Conservation (phyloP, 768 basidiomycete species). For the Pleurotus citrinopileatus region DNA sequence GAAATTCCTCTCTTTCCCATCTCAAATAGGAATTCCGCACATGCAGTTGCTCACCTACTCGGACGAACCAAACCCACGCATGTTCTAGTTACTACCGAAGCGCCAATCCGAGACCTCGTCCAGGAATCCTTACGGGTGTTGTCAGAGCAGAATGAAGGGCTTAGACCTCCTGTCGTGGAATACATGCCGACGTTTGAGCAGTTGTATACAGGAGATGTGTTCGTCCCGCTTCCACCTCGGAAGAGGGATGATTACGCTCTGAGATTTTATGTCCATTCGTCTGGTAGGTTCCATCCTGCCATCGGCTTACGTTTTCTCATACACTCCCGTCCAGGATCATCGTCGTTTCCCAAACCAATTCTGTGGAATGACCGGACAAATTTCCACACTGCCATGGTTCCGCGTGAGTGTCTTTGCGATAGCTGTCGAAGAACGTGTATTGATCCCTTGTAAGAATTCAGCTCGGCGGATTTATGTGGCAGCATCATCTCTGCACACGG, state of each 20-base stretch:
- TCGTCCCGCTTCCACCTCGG: slow-evolving; percentile 10
- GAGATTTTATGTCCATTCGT: slow-evolving; percentile 21
- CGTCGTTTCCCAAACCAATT: slow-evolving; percentile 12
- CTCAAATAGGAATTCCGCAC: slow-evolving; percentile 21
- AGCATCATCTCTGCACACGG: slow-evolving; percentile 8
- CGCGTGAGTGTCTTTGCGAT: background rate
- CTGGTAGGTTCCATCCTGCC: slow-evolving; percentile 15
- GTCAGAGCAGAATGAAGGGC: background rate
- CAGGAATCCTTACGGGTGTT: background rate
- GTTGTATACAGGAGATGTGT: slow-evolving; percentile 9
- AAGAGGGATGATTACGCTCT: slow-evolving; percentile 1
- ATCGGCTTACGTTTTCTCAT: background rate
- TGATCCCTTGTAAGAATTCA: slow-evolving; percentile 4
- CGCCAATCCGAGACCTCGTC: slow-evolving; percentile 17
- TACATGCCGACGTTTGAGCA: slow-evolving; percentile 15
- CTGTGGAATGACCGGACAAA: background rate
- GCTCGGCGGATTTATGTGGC: slow-evolving; percentile 11
- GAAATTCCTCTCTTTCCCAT: slow-evolving; percentile 21
- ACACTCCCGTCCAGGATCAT: background rate
- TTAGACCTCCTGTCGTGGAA: slow-evolving; percentile 1
- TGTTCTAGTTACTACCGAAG: slow-evolving; percentile 21
- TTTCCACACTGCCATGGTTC: slow-evolving; percentile 7
- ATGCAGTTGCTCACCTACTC: slow-evolving; percentile 33
- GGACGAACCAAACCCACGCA: slow-evolving; percentile 17
- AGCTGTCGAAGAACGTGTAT: background rate